Evolutionary conservation across 805 yeast genomes (phyloP).

Genomic region (Myxozyma lipomycoides): DNA sequence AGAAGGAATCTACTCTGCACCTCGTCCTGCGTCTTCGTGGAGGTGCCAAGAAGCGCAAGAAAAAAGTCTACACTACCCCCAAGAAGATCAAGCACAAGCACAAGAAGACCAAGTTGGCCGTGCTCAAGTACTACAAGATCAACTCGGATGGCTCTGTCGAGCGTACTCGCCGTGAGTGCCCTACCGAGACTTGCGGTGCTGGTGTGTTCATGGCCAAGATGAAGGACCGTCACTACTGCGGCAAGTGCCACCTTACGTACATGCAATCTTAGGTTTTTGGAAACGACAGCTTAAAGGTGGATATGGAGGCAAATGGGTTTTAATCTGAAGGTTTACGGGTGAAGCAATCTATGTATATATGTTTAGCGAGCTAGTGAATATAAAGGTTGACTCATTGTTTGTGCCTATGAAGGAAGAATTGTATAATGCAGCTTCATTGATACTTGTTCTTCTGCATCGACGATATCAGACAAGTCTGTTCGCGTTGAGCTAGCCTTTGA

Average conservation of each 20-base stretch:
- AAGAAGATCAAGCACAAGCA: slow-evolving; percentile 99
- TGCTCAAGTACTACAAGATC: slow-evolving; percentile 98
- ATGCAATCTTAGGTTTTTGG: slow-evolving; percentile 13
- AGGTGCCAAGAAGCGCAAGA: slow-evolving; percentile 99
- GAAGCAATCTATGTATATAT: too few relatives aligned
- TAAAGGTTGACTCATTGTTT: too few relatives aligned
- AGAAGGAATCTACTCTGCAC: slow-evolving; percentile 94
- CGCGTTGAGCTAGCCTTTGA: too few relatives aligned
- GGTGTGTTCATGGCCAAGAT: slow-evolving; percentile 99
- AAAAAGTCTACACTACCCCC: slow-evolving; percentile 99
- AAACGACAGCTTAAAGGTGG: background rate
- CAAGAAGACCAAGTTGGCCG: slow-evolving; percentile 99
- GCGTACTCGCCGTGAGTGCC: slow-evolving; percentile 98
- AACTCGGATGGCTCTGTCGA: slow-evolving; percentile 97
- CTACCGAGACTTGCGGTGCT: slow-evolving; percentile 89
- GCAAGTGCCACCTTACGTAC: slow-evolving; percentile 97
- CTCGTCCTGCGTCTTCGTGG: slow-evolving; percentile 97
- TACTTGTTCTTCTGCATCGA: too few relatives aligned
- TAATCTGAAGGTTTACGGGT: too few relatives aligned
- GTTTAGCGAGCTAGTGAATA: too few relatives aligned
- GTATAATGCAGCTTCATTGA: too few relatives aligned
- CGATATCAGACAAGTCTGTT: too few relatives aligned
- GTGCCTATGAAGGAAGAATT: background rate
- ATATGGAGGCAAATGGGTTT: too few relatives aligned
- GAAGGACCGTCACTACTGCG: slow-evolving; percentile 99